phyloP scores from a whole-genome alignment of 2,329 filamentous ascomycete genomes.

The Colletotrichum magnum region DNA sequence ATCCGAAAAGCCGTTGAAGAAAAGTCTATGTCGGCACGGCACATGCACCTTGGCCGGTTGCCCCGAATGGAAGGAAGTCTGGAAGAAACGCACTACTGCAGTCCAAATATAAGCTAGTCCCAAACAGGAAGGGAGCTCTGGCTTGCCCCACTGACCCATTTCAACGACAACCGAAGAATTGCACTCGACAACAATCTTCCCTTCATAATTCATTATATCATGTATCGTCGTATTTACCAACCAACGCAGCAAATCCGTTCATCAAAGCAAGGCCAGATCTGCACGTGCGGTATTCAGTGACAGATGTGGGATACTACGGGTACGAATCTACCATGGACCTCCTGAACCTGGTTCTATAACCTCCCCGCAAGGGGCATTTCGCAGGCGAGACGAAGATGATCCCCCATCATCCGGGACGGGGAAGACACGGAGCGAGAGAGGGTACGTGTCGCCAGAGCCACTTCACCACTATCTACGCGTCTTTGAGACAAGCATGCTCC shows the following conservation, averaged over 20 bases:
- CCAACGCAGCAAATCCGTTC: background rate
- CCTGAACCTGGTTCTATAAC: no score
- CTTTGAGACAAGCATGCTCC: no score
- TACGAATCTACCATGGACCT: no score
- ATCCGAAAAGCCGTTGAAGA: background rate
- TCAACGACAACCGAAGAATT: background rate
- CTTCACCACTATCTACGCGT: no score
- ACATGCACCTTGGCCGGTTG: background rate
- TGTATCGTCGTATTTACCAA: background rate
- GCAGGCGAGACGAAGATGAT: no score
- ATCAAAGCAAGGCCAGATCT: no score
- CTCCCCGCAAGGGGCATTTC: no score
- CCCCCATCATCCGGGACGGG: no score
- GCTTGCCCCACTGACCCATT: background rate
- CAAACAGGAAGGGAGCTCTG: background rate
- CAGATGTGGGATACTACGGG: no score
- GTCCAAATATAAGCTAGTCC: background rate
- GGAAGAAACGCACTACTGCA: background rate
- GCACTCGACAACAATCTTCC: background rate
- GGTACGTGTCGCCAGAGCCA: no score
- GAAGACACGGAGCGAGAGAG: no score
- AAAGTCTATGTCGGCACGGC: background rate
- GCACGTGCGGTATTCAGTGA: no score
- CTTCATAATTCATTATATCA: background rate
- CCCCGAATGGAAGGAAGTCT: background rate